Percentiles rank a stretch among this genome's conserved stretches.
These are phyloP conservation scores for Russula foetens DNA, from an alignment of 768 basidiomycete genomes.

Conservation along the genomic window DNA sequence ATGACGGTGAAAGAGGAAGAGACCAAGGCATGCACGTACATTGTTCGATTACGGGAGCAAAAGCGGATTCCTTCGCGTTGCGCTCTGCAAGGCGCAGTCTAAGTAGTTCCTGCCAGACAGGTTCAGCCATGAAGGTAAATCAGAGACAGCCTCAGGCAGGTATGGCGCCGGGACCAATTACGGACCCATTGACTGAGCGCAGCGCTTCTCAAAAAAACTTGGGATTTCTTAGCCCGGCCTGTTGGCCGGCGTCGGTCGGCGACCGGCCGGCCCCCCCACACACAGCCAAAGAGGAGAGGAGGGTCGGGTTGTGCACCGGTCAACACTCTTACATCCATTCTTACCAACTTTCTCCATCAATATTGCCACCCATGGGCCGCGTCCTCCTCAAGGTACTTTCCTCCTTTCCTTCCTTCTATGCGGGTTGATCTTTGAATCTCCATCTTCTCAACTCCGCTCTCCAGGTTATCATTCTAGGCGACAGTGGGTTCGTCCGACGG, in stretches of 20 bases:
- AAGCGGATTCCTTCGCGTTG: constrained; percentile 73
- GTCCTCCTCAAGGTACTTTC: constrained; percentile 69
- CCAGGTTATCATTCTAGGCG: constrained; percentile 97
- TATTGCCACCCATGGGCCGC: constrained; percentile 58
- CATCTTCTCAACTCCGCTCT: not conserved
- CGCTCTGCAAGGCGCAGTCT: constrained; percentile 74
- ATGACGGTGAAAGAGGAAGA: constrained; percentile 6
- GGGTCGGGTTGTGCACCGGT: not conserved
- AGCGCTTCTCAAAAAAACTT: not conserved
- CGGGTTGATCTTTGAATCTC: constrained; percentile 8
- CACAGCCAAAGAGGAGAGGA: not conserved
- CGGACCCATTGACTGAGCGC: not conserved
- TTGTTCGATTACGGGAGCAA: constrained; percentile 84
- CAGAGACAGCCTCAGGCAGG: not conserved
- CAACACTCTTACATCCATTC: not conserved
- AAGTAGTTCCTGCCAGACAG: constrained; percentile 77
- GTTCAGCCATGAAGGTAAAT: constrained; percentile 55
- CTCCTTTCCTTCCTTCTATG: not conserved
- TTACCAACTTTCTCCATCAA: constrained; percentile 21
- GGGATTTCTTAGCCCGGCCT: not conserved
- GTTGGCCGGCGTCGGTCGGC: no score
- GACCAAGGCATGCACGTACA: constrained; percentile 45
- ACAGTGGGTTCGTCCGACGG: constrained; percentile 69
- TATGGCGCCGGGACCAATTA: not conserved
- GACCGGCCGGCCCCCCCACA: no score